Conservation (phyloP, 1,139 yeast species). For the Eremothecium sinecaudum region DNA sequence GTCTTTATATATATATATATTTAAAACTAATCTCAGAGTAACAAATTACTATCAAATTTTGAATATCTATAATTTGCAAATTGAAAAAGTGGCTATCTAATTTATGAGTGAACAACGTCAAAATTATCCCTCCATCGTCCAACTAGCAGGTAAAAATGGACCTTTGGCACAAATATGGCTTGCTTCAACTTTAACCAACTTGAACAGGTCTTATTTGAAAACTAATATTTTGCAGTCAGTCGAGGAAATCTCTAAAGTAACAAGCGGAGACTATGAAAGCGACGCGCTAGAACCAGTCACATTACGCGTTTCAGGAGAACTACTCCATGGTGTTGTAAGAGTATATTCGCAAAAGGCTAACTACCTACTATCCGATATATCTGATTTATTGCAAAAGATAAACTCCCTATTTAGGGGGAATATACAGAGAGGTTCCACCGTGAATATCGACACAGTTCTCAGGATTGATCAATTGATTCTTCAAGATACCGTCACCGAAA, state of each 20-base stretch:
- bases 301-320: slow-evolving; percentile 77
- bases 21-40: no score
- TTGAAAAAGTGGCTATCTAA: no score
- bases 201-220: slow-evolving; percentile 64
- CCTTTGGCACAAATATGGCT: slow-evolving; percentile 90
- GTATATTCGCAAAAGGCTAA: slow-evolving; percentile 83
- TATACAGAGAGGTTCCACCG: slow-evolving; percentile 28
- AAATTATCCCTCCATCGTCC: slow-evolving; percentile 9
- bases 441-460: slow-evolving; percentile 44
- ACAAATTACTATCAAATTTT: no score
- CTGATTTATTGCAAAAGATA: slow-evolving; percentile 63
- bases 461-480: slow-evolving; percentile 50
- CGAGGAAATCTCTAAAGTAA: slow-evolving; percentile 39
- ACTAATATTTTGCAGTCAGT: slow-evolving; percentile 68
- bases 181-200: slow-evolving; percentile 77
- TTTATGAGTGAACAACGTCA: no score
- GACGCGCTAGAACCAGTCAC: slow-evolving; percentile 47
- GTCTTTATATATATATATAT: no score
- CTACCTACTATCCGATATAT: slow-evolving; percentile 75
- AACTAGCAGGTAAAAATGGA: slow-evolving; percentile 47
- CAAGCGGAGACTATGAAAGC: slow-evolving; percentile 20
- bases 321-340: slow-evolving; percentile 78
- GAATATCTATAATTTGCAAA: no score
- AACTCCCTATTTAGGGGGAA: slow-evolving; percentile 60
- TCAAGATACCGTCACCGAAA: slow-evolving; percentile 70